phyloP scores from a whole-genome alignment of 1,284 basidiomycete species.

The Coniferiporia weirii region DNA sequence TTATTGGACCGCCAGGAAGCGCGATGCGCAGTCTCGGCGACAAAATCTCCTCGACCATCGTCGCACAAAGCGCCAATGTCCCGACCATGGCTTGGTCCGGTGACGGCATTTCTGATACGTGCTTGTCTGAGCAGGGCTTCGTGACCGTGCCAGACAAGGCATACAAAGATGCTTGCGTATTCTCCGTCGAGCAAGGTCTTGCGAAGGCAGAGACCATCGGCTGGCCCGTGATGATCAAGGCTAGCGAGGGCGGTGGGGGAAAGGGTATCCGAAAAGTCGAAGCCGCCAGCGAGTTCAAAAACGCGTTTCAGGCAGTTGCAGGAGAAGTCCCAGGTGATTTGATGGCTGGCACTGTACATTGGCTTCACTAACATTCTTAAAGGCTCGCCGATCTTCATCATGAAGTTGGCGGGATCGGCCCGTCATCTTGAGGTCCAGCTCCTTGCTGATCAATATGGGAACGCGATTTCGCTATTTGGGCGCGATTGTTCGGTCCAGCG shows the following conservation, averaged over 20 bases:
- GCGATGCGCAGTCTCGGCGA: conserved; percentile 99
- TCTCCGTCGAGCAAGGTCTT: conserved; percentile 85
- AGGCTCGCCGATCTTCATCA: conserved; percentile 99
- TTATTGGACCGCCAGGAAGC: conserved; percentile 98
- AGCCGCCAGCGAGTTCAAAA: conserved; percentile 82
- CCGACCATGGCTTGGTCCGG: conserved; percentile 99
- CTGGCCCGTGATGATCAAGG: conserved; percentile 99
- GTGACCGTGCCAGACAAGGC: conserved; percentile 92
- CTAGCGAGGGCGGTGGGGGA: conserved; percentile 97
- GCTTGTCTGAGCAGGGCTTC: conserved; percentile 83
- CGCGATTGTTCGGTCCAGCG: conserved; percentile 99
- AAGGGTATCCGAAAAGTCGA: conserved; percentile 98
- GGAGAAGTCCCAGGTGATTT: conserved; percentile 91
- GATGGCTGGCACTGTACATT: conserved; percentile 18
- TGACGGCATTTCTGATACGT: conserved; percentile 88
- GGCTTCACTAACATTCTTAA: conserved; percentile 19
- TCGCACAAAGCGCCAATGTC: conserved; percentile 96
- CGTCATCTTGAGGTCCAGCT: conserved; percentile 98
- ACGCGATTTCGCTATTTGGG: conserved; percentile 98
- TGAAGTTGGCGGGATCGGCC: conserved; percentile 98
- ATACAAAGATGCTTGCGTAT: conserved; percentile 88
- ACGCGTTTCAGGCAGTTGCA: conserved; percentile 88
- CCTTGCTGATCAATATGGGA: conserved; percentile 98
- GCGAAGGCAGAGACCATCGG: conserved; percentile 84
- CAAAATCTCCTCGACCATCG: conserved; percentile 99